A percentile compares a stretch with the other conserved stretches of the same genome.
These are phyloP conservation scores for Metschnikowia noctiluminum DNA, from an alignment of 805 yeast genomes.

Conservation along the genomic window DNA sequence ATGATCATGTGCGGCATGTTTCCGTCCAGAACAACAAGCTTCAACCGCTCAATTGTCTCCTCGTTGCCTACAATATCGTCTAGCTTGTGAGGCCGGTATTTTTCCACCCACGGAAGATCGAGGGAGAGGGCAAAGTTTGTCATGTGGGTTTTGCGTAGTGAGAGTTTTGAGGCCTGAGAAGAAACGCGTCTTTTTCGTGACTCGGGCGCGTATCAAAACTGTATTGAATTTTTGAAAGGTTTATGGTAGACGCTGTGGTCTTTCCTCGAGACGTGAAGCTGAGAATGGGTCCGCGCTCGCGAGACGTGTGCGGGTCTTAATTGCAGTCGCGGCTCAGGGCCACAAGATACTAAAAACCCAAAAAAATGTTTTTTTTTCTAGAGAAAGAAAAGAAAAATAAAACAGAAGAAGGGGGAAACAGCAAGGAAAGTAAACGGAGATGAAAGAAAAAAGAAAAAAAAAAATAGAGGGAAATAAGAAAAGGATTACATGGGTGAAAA, in stretches of 20 bases:
- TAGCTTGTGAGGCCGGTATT: constrained; percentile 78
- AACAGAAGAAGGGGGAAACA: no score
- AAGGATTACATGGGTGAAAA: no score
- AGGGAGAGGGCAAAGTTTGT: constrained; percentile 15
- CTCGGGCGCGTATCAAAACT: no score
- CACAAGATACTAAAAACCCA: no score
- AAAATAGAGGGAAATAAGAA: no score
- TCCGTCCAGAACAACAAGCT: constrained; percentile 85
- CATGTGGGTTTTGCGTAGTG: neutral
- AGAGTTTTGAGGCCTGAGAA: neutral
- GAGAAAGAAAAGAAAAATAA: no score
- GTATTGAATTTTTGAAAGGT: neutral
- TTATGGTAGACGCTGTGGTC: neutral
- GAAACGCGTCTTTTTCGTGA: neutral
- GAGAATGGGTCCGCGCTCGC: neutral
- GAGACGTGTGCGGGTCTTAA: neutral
- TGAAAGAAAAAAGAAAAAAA: no score
- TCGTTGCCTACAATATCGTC: constrained; percentile 90
- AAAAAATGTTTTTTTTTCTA: no score
- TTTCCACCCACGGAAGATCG: constrained; percentile 72
- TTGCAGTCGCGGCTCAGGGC: neutral
- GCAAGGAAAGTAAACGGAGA: no score
- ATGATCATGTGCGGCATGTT: constrained; percentile 96
- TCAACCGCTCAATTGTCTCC: constrained; percentile 81
- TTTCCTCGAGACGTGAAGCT: no score